Percentiles rank a stretch among this genome's conserved stretches.
These are phyloP conservation scores for Cocos nucifera DNA, from an alignment of 176 grass and related monocot species.

Conservation along the genomic window DNA sequence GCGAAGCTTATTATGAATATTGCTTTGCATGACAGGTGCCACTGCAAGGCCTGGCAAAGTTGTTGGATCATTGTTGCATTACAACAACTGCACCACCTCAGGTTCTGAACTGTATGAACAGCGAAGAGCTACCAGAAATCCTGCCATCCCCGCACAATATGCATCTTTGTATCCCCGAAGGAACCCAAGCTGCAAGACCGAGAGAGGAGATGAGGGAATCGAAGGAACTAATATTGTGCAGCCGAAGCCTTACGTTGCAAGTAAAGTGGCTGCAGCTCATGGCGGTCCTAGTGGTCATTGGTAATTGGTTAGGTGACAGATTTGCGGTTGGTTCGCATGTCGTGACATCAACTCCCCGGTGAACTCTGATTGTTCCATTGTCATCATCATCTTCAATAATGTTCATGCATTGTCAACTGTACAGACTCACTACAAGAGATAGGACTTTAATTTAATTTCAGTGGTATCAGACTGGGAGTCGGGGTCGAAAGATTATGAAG, in stretches of 20 bases:
- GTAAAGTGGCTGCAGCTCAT: slow-evolving; percentile 49
- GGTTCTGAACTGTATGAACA: slow-evolving; percentile 51
- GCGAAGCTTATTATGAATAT: background rate
- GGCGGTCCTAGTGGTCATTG: slow-evolving; percentile 56
- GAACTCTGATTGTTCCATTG: too few relatives aligned
- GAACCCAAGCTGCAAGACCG: slow-evolving; percentile 67
- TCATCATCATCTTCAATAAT: too few relatives aligned
- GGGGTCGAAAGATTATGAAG: too few relatives aligned
- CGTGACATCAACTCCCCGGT: too few relatives aligned
- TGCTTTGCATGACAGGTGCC: slow-evolving; percentile 36
- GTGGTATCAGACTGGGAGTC: too few relatives aligned
- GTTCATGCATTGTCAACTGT: too few relatives aligned
- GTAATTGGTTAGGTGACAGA: slow-evolving; percentile 20
- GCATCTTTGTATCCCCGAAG: slow-evolving; percentile 66
- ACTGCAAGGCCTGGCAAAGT: slow-evolving; percentile 52
- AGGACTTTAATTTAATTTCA: too few relatives aligned
- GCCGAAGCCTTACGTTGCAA: slow-evolving; percentile 44
- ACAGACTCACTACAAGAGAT: too few relatives aligned
- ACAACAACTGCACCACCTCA: slow-evolving; percentile 28
- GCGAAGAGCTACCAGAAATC: slow-evolving; percentile 36
- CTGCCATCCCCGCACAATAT: slow-evolving; percentile 32
- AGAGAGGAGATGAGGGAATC: slow-evolving; percentile 66
- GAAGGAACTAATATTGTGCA: slow-evolving; percentile 9
- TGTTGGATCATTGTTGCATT: slow-evolving; percentile 34
- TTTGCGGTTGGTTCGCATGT: too few relatives aligned